Evolutionary conservation across 305 asterid species (phyloP), one percentile per base, ranked within the genome.

Genomic region (Rubia occidens): DNA sequence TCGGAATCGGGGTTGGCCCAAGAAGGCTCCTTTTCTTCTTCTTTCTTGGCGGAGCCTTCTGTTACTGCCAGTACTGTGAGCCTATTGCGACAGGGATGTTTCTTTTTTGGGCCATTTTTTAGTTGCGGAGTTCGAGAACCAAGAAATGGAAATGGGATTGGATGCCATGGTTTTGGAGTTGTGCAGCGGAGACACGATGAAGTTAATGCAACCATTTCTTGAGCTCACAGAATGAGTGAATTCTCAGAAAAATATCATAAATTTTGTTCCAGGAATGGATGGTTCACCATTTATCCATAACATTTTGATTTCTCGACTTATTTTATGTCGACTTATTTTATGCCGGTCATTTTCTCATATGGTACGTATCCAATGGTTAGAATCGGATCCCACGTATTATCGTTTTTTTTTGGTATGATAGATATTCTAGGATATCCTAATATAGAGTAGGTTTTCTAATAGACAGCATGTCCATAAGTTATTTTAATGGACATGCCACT

Each of bases 1-100:
- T 89, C 90, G 0, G 99, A 79, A 75, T 77, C 92, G 64, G 95
- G 95, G 71, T 66, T 79, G 20, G 99, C 96, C 97, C 97, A 94
- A 1, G 95, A 80, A 68, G 96, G 96, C 63, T 77, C 84, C 37
- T 85, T 90, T 21, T 79, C 82, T n/a, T 74, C 81, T 21, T 71
- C 81, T 37, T 83, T 82, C 72, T 86, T 83, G 11, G 85, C 85
- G 77, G 90, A 83, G 44, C 85, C 87, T 74, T 80, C 85, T 3
- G 88, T 74, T 49, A 80, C 80, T 18, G 87, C 89, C 64, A 68
- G 11, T 47, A 82, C 82, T 67, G 74, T 78, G 62, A 77, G 56
- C 49, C 73, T 66, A 20, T 11, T 72, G 35, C 69, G 21, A 60
- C 60, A 8, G 6, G 68, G 77, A 67, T 65, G 74, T 61, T 39